Percentiles rank a stretch among this genome's conserved stretches.
phyloP scores from a whole-genome alignment of 129 eudicot species.

The Pittosporum tobira region DNA sequence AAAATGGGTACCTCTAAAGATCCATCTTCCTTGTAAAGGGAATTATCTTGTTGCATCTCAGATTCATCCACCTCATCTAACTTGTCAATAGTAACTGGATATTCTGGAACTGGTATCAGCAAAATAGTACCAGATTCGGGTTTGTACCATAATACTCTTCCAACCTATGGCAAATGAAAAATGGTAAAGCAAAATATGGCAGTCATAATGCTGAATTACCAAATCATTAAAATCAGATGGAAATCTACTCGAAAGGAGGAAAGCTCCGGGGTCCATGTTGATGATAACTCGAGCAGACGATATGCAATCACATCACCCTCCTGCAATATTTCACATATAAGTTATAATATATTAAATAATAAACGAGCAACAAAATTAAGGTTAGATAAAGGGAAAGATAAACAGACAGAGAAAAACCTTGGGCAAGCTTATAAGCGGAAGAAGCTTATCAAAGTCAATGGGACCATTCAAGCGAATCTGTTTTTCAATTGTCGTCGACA shows the following conservation, averaged over 20 bases:
- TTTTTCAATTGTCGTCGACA: conserved; percentile 14
- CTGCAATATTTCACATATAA: conserved; percentile 30
- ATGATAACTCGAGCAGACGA: conserved; percentile 76
- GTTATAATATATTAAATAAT: too few species aligned
- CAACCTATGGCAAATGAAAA: conserved; percentile 36
- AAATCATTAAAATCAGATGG: neutral
- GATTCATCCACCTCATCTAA: conserved; percentile 42
- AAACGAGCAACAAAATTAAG: too few species aligned
- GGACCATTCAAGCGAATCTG: conserved; percentile 20
- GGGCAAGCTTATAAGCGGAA: conserved; percentile 43
- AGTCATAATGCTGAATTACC: neutral
- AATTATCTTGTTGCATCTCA: conserved; percentile 26
- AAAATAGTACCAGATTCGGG: conserved; percentile 29
- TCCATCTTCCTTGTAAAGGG: conserved; percentile 79
- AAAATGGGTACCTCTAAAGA: conserved; percentile 60
- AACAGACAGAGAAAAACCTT: conserved; percentile 41
- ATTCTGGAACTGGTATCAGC: conserved; percentile 57
- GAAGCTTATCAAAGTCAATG: conserved; percentile 68
- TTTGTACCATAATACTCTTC: conserved; percentile 39
- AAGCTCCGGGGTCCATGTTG: conserved; percentile 88
- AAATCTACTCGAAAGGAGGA: conserved; percentile 61
- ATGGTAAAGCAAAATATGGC: neutral
- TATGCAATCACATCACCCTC: conserved; percentile 83
- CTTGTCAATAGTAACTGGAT: conserved; percentile 45
- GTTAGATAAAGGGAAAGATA: neutral